Evolutionary conservation across 495 filamentous ascomycete genomes (phyloP), one percentile per base, ranked within the genome.

Genomic region (Polyplosphaeria fusca): DNA sequence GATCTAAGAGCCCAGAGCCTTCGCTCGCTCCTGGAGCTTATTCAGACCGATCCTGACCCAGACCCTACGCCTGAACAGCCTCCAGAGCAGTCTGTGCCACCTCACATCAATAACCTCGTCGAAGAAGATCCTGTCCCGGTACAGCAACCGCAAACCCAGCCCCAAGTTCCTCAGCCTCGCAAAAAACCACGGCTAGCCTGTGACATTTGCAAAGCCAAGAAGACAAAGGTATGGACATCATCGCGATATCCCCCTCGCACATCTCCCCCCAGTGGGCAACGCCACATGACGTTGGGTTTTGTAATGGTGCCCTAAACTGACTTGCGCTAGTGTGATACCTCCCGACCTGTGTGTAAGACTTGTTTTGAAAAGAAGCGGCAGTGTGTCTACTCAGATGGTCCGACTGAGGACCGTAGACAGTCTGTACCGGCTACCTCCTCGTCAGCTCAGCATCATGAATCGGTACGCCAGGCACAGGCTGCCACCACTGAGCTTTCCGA

Each of bases 211-310:
- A 65, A 62, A 41, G 45, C 52, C 4, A 61, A 62, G 50, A 61
- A 62, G 35, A 62, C 58, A 9, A 65, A 58, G 50, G 61, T 64
- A 56, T 30, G 55, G n/a, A n/a, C n/a, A n/a, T n/a, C n/a, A n/a
- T n/a, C n/a, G n/a, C n/a, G n/a, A n/a, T n/a, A n/a, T n/a, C n/a
- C n/a, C n/a, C n/a, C n/a, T n/a, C n/a, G n/a, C n/a, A n/a, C n/a
- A n/a, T n/a, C n/a, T n/a, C n/a, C n/a, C n/a, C n/a, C n/a, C n/a
- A n/a, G n/a, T n/a, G n/a, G n/a, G n/a, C n/a, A n/a, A n/a, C n/a
- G n/a, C n/a, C 5, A 12, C 3, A 45, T 24, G 5, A 35, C 26
- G 45, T 35, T 20, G 4, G 27, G 9, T n/a, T 14, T 20, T 25
- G 2, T 25, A 16, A 16, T 12, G n/a, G n/a, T 32, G 1, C 3